A percentile compares a stretch with the other conserved stretches of the same genome.
phyloP scores from a whole-genome alignment of 495 filamentous ascomycete species.

The Neurospora africana region DNA sequence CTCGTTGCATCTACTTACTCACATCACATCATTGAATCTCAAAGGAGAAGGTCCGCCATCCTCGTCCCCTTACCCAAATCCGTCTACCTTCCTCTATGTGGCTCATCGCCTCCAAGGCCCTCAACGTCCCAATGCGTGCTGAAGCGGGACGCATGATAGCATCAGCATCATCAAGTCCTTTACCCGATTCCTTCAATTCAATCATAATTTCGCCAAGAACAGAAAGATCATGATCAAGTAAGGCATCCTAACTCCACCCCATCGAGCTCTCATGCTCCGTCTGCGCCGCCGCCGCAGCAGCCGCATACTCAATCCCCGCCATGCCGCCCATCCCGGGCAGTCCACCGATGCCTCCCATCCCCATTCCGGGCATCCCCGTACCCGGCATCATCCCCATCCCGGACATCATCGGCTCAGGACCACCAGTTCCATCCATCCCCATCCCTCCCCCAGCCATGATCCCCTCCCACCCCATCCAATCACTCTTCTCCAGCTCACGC shows the following conservation, averaged over 20 bases:
- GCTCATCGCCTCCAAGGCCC: background rate
- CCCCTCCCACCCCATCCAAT: constrained; percentile 40
- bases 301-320: background rate
- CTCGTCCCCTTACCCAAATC: background rate
- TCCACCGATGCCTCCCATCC: background rate
- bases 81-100: background rate
- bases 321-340: background rate
- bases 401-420: constrained; percentile 2
- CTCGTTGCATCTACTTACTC: background rate
- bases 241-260: background rate
- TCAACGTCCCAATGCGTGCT: background rate
- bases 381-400: background rate
- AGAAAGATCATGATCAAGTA: background rate
- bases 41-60: background rate
- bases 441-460: background rate
- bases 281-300: background rate
- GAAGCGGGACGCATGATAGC: background rate
- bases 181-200: background rate
- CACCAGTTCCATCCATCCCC: background rate
- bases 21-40: background rate
- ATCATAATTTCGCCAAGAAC: background rate
- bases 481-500: constrained; percentile 65
- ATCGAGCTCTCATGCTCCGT: background rate
- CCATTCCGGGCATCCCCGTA: background rate
- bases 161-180: background rate